Percentiles rank a stretch among this genome's conserved stretches.
Conservation (phyloP, 208 protist species). For the Porcisia deanei region DNA sequence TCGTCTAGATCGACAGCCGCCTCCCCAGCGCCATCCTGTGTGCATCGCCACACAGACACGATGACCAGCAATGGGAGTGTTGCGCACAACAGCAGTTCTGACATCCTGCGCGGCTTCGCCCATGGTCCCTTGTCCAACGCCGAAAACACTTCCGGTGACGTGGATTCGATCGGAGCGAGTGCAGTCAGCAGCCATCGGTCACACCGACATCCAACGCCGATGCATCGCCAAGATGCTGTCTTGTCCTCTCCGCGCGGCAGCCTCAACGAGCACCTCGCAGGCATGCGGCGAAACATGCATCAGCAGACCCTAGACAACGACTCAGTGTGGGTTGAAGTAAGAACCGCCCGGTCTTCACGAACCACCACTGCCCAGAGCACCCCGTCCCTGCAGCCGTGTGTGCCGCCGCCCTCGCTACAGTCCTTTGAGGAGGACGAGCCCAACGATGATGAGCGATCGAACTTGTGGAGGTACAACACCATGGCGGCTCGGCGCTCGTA, state of each 20-base stretch:
- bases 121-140: background rate
- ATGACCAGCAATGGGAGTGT: constrained; percentile 3
- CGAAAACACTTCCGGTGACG: background rate
- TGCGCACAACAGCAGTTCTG: background rate
- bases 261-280: background rate
- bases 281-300: constrained; percentile 1
- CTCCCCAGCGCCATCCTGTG: background rate
- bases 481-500: constrained; percentile 18
- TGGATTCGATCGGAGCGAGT: constrained; percentile 4
- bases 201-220: background rate
- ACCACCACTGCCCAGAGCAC: constrained; percentile 32
- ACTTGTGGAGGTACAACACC: constrained; percentile 8
- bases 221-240: background rate
- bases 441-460: constrained; percentile 22
- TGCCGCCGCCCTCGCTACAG: constrained; percentile 27
- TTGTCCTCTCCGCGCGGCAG: constrained; percentile 1
- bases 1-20: background rate
- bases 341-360: constrained; percentile 21
- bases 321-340: constrained; percentile 31
- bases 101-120: background rate
- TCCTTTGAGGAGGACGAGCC: constrained; percentile 34
- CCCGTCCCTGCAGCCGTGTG: constrained; percentile 25
- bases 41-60: constrained; percentile 3
- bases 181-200: background rate
- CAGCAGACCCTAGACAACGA: constrained; percentile 19